These are phyloP conservation scores for Westerdykella aurantiaca DNA, from an alignment of 2,329 filamentous ascomycete species.

Conservation along the genomic window DNA sequence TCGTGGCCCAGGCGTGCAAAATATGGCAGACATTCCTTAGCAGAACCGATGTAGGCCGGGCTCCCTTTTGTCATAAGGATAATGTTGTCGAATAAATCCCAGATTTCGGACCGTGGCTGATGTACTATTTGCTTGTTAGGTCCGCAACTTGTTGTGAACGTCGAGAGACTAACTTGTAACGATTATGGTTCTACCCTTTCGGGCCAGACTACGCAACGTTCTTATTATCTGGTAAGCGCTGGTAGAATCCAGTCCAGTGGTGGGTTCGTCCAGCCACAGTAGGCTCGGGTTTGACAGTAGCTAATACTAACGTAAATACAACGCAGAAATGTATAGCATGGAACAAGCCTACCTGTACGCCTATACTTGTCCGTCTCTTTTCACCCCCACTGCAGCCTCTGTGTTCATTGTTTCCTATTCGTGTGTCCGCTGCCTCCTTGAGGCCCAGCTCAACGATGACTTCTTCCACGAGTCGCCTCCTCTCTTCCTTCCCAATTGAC, in stretches of 20 bases:
- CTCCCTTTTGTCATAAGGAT: slow-evolving; percentile 62
- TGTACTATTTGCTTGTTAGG: slow-evolving; percentile 46
- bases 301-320: slow-evolving; percentile 4
- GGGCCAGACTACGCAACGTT: slow-evolving; percentile 62
- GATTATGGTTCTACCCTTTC: slow-evolving; percentile 64
- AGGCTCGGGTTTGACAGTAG: slow-evolving; percentile 73
- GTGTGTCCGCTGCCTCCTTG: slow-evolving; percentile 70
- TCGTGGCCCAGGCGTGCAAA: slow-evolving; percentile 57
- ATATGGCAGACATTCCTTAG: slow-evolving; percentile 55
- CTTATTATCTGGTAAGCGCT: slow-evolving; percentile 68
- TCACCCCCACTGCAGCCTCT: slow-evolving; percentile 75
- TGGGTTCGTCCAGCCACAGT: slow-evolving; percentile 73
- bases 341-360: slow-evolving; percentile 51
- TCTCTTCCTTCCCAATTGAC: slow-evolving; percentile 54
- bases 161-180: slow-evolving; percentile 48
- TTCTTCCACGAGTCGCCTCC: slow-evolving; percentile 62
- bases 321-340: background rate
- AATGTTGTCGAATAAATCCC: slow-evolving; percentile 68
- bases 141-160: background rate
- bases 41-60: slow-evolving; percentile 61
- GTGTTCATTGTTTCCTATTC: slow-evolving; percentile 64
- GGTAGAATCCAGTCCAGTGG: slow-evolving; percentile 70
- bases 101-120: slow-evolving; percentile 73
- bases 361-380: slow-evolving; percentile 69
- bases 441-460: slow-evolving; percentile 70